Evolutionary conservation across 1,284 basidiomycete genomes (phyloP).

Genomic region (Irpex lacteus): DNA sequence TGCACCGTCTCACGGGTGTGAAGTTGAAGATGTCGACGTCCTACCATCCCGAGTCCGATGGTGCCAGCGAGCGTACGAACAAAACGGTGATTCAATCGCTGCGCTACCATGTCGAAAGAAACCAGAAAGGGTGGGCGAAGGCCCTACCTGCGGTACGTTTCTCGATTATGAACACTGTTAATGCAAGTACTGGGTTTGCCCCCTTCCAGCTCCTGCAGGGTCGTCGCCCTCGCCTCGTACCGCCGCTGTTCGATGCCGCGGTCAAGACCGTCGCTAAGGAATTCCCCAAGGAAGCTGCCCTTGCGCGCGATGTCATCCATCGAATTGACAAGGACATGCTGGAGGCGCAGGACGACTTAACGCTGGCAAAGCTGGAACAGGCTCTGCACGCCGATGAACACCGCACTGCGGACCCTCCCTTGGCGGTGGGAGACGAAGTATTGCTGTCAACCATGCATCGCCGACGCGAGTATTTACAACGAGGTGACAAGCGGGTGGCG

Average conservation of each 20-base stretch:
- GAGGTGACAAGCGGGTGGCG: slow-evolving; percentile 1
- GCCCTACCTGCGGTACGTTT: slow-evolving; percentile 32
- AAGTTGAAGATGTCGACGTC: slow-evolving; percentile 22
- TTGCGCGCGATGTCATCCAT: no score
- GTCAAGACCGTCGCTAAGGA: not conserved
- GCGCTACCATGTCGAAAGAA: slow-evolving; percentile 23
- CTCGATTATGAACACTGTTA: slow-evolving; percentile 31
- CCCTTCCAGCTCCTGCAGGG: slow-evolving; percentile 27
- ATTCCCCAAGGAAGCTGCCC: not conserved
- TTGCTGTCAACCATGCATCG: slow-evolving; percentile 1
- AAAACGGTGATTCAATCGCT: slow-evolving; percentile 24
- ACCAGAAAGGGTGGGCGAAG: slow-evolving; percentile 32
- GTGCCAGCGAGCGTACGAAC: slow-evolving; percentile 17
- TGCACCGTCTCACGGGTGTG: slow-evolving; percentile 19
- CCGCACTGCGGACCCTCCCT: slow-evolving; percentile 6
- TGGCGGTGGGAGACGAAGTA: not conserved
- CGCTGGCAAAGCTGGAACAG: slow-evolving; percentile 7
- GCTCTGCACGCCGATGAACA: slow-evolving; percentile 5
- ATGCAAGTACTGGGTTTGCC: slow-evolving; percentile 23
- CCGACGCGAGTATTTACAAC: slow-evolving; percentile 1
- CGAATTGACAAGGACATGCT: no score
- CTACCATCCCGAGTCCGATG: slow-evolving; percentile 24
- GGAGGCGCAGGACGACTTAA: slow-evolving; percentile 9
- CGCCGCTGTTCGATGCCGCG: slow-evolving; percentile 1
- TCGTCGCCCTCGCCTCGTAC: slow-evolving; percentile 17